phyloP scores from a whole-genome alignment of 2,329 filamentous ascomycete genomes.

The Fusarium cicatricum region DNA sequence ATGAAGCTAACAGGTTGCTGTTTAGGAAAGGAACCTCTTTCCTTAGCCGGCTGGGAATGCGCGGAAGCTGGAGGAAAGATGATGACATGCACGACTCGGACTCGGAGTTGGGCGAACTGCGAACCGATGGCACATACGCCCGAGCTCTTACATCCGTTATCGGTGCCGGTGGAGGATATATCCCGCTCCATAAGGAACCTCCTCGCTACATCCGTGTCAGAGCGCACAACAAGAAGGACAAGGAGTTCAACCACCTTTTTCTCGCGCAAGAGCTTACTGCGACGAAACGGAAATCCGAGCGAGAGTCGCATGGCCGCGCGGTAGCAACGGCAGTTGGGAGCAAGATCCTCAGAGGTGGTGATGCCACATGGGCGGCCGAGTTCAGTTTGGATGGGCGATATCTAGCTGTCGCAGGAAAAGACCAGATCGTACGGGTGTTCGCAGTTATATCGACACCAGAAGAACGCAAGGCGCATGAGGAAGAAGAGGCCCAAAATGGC shows the following conservation, averaged over 20 bases:
- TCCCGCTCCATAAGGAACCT: constrained; percentile 86
- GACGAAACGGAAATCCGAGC: constrained; percentile 52
- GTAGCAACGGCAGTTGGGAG: constrained; percentile 51
- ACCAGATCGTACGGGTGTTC: constrained; percentile 87
- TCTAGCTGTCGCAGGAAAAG: constrained; percentile 90
- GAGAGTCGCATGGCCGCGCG: constrained; percentile 41
- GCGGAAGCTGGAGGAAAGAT: constrained; percentile 77
- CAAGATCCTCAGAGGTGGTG: constrained; percentile 55
- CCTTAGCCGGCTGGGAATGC: constrained; percentile 80
- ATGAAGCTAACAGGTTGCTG: constrained; percentile 14
- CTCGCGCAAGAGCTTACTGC: constrained; percentile 87
- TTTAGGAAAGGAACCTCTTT: constrained; percentile 87
- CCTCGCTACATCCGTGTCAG: constrained; percentile 90
- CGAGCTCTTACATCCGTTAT: constrained; percentile 81
- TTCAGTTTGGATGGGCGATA: constrained; percentile 94
- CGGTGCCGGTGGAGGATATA: constrained; percentile 74
- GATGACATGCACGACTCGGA: constrained; percentile 67
- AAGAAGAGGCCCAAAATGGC: constrained; percentile 57
- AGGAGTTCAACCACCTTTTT: constrained; percentile 87
- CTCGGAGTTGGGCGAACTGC: constrained; percentile 72
- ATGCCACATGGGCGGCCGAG: constrained; percentile 90
- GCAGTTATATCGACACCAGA: constrained; percentile 84
- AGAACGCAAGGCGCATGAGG: constrained; percentile 77
- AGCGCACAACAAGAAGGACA: constrained; percentile 79
- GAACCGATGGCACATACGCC: constrained; percentile 83